These are phyloP conservation scores for Aspergillus latus DNA, from an alignment of 2,329 filamentous ascomycete species.

Conservation along the genomic window DNA sequence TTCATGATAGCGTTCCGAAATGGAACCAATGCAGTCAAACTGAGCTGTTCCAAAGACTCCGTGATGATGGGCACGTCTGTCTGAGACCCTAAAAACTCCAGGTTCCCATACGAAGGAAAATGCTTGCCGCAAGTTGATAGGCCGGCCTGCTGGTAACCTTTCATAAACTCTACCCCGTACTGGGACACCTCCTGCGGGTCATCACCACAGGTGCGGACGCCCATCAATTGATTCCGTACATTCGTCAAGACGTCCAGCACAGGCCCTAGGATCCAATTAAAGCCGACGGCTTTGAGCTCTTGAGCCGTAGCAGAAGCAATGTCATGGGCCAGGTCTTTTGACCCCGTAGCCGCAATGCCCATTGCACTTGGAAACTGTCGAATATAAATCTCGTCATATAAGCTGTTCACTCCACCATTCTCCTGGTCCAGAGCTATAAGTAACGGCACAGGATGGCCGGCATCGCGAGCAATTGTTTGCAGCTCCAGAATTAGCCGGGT, in stretches of 20 bases:
- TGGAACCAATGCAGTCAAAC: constrained; percentile 84
- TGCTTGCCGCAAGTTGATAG: constrained; percentile 91
- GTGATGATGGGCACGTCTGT: constrained; percentile 94
- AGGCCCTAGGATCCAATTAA: constrained; percentile 93
- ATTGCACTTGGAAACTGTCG: constrained; percentile 96
- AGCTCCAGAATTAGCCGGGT: constrained; percentile 85
- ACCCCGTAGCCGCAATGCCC: constrained; percentile 91
- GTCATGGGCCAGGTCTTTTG: constrained; percentile 79
- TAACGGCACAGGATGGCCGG: constrained; percentile 84
- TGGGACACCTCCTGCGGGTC: constrained; percentile 93
- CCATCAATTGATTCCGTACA: constrained; percentile 83
- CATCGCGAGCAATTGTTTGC: constrained; percentile 85
- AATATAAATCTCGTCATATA: constrained; percentile 94
- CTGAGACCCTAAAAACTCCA: constrained; percentile 89
- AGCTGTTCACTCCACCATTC: constrained; percentile 95
- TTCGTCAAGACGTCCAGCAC: constrained; percentile 94
- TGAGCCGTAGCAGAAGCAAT: constrained; percentile 91
- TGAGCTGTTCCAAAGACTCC: constrained; percentile 88
- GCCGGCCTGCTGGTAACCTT: constrained; percentile 88
- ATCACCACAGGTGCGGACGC: constrained; percentile 85
- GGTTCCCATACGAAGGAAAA: constrained; percentile 92
- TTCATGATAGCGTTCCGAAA: constrained; percentile 87
- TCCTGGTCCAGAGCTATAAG: constrained; percentile 94
- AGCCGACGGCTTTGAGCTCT: constrained; percentile 86
- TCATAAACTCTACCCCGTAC: constrained; percentile 86